Base-by-base conservation (phyloP, 2,329 filamentous ascomycete genomes). In the Cercospora zeina region DNA sequence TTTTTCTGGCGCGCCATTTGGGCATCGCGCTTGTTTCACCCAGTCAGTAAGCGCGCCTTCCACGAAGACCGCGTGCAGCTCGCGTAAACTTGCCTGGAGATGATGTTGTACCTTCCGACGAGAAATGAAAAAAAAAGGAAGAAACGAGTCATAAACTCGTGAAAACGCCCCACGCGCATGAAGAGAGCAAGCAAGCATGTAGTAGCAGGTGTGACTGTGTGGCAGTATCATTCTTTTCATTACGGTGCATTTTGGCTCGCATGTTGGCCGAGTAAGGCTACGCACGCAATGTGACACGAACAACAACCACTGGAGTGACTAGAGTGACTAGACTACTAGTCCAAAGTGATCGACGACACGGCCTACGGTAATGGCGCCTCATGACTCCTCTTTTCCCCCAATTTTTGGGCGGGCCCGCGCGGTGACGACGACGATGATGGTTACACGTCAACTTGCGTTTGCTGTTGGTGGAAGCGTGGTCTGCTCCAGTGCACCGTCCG, bases 241-340 rank as follows among this genome's bases (percentile, higher is more conserved):
- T 27, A 16, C 21, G 24, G 21, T 49, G 42, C 21, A 27, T 30
- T 27, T 14, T 49, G 42, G 42, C 42, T 49, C 21, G 42, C 42
- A 49, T n/a, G 21, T n/a, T 19, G 21, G 42, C 42, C 42, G 21
- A 21, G 42, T 30, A 13, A 27, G 21, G 42, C 42, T 24, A 49
- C 42, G 42, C 42, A 49, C 42, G 42, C 42, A 49, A 49, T 14
- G 42, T 49, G 42, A 27, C n/a, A 21, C 42, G 42, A 49, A 49
- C 24, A 24, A 49, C 21, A 49, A 49, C 42, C 21, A 49, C 21
- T 24, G 27, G 42, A 24, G 16, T 45, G 21, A 21, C 24, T n/a
- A 49, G 21, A 27, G 37, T 42, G 24, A 27, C 24, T 27, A 27
- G 24, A 27, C 10, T 49, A 21, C 13, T 13, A 49, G 42, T 49